phyloP scores from a whole-genome alignment of 83 land plant genomes.

The Picea mariana region DNA sequence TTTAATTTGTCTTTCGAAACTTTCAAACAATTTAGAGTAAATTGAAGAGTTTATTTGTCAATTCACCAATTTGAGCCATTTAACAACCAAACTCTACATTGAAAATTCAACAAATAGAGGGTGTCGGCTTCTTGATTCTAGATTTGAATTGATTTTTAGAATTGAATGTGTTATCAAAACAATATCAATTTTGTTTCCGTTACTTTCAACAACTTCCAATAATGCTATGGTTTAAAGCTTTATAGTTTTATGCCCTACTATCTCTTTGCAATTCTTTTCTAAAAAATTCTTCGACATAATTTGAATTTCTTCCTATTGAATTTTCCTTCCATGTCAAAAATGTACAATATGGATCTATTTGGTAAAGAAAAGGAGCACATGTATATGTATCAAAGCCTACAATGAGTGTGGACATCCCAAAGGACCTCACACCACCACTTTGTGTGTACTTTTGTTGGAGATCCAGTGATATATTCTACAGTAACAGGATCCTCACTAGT shows the following conservation, averaged over 20 bases:
- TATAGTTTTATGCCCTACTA: constrained; percentile 47
- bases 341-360: constrained; percentile 91
- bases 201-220: constrained; percentile 49
- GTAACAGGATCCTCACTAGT: constrained; percentile 97
- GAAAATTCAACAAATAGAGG: no score
- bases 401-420: constrained; percentile 92
- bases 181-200: no score
- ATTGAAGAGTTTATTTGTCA: no score
- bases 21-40: no score
- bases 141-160: no score
- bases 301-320: constrained; percentile 92
- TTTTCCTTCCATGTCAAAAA: constrained; percentile 98
- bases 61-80: no score
- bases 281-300: constrained; percentile 82
- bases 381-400: constrained; percentile 92
- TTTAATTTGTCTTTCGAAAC: no score
- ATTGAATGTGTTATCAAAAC: no score
- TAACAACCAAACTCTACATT: no score
- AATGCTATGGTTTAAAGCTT: constrained; percentile 65
- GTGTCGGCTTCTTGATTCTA: no score
- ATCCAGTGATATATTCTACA: constrained; percentile 95
- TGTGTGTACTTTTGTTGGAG: constrained; percentile 98
- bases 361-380: constrained; percentile 72
- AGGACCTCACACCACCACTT: constrained; percentile 96
- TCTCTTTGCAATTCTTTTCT: constrained; percentile 92